These are phyloP conservation scores for Gillenia trifoliata DNA, from an alignment of 306 rosid genomes.

Conservation along the genomic window DNA sequence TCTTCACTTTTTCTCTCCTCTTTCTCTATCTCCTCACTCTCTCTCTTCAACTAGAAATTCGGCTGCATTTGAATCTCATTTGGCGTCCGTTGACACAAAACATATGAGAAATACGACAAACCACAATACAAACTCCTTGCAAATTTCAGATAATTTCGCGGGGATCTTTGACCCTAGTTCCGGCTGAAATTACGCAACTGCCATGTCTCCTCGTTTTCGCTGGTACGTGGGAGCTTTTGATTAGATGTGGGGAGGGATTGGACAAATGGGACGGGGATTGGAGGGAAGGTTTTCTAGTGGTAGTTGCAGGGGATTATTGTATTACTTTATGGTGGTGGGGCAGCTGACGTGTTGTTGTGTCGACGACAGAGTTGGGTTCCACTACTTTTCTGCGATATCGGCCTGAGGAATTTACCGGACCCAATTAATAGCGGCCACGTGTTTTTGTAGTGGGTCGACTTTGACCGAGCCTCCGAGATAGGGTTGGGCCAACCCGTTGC, in stretches of 20 bases:
- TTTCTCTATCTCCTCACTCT: neutral
- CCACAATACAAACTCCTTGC: neutral
- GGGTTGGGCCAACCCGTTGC: neutral
- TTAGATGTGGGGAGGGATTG: neutral
- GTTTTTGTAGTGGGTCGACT: neutral
- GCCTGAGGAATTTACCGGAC: neutral
- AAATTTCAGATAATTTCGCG: neutral
- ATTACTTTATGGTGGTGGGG: constrained; percentile 3
- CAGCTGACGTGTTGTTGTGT: constrained; percentile 23
- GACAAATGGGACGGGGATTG: neutral
- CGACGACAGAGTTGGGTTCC: constrained; percentile 16
- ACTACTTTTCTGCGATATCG: constrained; percentile 12
- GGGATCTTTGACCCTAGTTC: neutral
- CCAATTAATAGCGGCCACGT: neutral
- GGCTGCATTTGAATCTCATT: constrained; percentile 38
- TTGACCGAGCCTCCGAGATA: neutral
- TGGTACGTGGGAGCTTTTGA: neutral
- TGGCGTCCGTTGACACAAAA: constrained; percentile 64
- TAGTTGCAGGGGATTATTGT: constrained; percentile 7
- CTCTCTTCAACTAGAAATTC: constrained; percentile 21
- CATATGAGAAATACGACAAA: neutral
- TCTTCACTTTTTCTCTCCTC: no score
- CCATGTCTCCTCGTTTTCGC: neutral
- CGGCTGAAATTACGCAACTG: neutral
- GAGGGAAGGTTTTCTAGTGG: neutral